phyloP scores from a whole-genome alignment of 2,329 filamentous ascomycete species.

The Cryoendolithus antarcticus region DNA sequence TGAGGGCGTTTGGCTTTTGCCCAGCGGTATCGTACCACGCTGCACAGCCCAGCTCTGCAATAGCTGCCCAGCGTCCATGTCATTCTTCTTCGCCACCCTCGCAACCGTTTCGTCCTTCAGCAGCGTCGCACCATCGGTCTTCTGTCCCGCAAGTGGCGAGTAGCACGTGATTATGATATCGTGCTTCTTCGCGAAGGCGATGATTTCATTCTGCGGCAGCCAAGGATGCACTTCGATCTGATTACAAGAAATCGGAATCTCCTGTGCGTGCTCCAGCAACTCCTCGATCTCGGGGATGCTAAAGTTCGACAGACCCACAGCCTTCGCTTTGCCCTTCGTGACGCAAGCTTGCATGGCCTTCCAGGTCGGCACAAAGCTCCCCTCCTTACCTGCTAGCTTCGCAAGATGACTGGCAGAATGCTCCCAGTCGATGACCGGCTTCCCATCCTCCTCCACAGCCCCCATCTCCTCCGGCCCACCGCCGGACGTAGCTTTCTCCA shows the following conservation, averaged over 20 bases:
- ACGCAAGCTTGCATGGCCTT: constrained; percentile 49
- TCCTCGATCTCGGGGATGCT: constrained; percentile 30
- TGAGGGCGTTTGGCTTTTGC: constrained; percentile 54
- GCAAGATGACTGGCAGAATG: constrained; percentile 32
- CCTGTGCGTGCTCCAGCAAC: constrained; percentile 31
- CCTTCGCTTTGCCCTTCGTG: constrained; percentile 39
- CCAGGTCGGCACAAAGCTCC: constrained; percentile 52
- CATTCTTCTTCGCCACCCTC: constrained; percentile 53
- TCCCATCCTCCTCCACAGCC: constrained; percentile 39
- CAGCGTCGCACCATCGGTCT: constrained; percentile 52
- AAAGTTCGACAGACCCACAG: constrained; percentile 44
- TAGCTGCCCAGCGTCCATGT: constrained; percentile 59
- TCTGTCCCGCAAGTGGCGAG: constrained; percentile 61
- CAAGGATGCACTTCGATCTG: constrained; percentile 77
- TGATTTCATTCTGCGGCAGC: constrained; percentile 59
- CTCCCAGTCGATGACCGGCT: constrained; percentile 51
- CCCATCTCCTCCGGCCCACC: constrained; percentile 18
- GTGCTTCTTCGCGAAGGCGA: constrained; percentile 51
- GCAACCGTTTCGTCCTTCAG: constrained; percentile 56
- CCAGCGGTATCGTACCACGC: constrained; percentile 58
- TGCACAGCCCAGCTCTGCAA: constrained; percentile 69
- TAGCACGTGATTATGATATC: constrained; percentile 67
- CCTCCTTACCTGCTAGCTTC: constrained; percentile 20
- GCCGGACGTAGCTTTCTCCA: constrained; percentile 34
- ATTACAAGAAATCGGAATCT: constrained; percentile 39